These are phyloP conservation scores for Aspergillus piperis DNA, from an alignment of 2,329 filamentous ascomycete species.

Conservation along the genomic window DNA sequence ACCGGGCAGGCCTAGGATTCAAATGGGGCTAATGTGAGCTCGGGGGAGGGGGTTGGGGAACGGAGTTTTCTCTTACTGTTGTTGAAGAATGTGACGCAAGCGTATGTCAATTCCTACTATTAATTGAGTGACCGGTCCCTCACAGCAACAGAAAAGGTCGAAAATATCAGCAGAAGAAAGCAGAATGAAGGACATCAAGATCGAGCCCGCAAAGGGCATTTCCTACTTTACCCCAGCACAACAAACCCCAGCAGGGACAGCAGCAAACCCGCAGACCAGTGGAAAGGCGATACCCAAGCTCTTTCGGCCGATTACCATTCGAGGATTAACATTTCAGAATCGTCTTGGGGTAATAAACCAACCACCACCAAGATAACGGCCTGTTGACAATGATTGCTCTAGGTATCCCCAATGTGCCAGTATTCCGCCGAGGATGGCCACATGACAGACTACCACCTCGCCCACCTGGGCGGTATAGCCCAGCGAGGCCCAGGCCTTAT, in stretches of 20 bases:
- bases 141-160: no score
- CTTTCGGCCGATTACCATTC: slow-evolving; percentile 59
- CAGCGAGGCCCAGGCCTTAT: slow-evolving; percentile 74
- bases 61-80: no score
- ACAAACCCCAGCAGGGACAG: slow-evolving; percentile 38
- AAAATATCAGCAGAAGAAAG: no score
- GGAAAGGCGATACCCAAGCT: slow-evolving; percentile 54
- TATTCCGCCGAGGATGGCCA: slow-evolving; percentile 70
- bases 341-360: slow-evolving; percentile 19
- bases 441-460: slow-evolving; percentile 76
- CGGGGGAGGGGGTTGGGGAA: no score
- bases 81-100: no score
- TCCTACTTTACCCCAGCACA: slow-evolving; percentile 47
- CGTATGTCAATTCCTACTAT: rapidly evolving
- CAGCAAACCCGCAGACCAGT: slow-evolving; percentile 44
- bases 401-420: slow-evolving; percentile 65
- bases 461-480: slow-evolving; percentile 78
- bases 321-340: slow-evolving; percentile 61
- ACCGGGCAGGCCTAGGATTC: no score
- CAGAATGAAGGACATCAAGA: no score
- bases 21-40: no score
- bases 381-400: no score
- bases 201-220: slow-evolving; percentile 38
- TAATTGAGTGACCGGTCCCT: no score
- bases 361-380: background rate